Percentiles rank a stretch among this genome's conserved stretches.
Evolutionary conservation across 169 alveolate genomes (phyloP).

Genomic region (Eimeria necatrix): DNA sequence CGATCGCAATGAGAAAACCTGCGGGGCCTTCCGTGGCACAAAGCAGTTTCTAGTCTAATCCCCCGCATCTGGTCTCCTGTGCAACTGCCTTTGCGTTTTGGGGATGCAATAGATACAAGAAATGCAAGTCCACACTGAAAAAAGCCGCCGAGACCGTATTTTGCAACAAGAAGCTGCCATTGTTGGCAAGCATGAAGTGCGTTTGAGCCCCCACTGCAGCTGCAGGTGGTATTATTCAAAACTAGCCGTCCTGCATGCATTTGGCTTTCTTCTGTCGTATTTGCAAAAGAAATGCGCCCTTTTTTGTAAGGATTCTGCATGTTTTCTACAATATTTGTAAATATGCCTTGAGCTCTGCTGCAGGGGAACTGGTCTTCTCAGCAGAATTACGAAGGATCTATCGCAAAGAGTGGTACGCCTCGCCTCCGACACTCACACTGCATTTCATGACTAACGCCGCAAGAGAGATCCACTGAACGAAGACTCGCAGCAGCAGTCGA

Average conservation of each 20-base stretch:
- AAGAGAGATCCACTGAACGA: no score
- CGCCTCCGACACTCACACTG: background rate
- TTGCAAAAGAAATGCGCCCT: background rate
- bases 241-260: background rate
- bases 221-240: background rate
- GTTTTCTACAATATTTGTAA: background rate
- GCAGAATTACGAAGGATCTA: background rate
- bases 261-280: background rate
- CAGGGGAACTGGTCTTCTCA: slow-evolving; percentile 17
- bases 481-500: background rate
- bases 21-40: background rate
- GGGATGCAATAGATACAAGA: slow-evolving; percentile 46
- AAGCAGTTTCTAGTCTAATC: background rate
- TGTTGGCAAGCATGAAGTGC: slow-evolving; percentile 7
- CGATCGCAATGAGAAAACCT: background rate
- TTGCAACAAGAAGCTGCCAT: slow-evolving; percentile 51
- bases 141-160: slow-evolving; percentile 41
- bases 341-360: background rate
- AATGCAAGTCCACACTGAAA: slow-evolving; percentile 33
- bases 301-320: background rate
- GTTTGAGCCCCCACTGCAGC: background rate
- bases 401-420: background rate
- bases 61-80: background rate
- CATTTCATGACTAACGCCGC: background rate
- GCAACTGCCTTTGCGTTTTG: background rate